Evolutionary conservation across 306 rosid species (phyloP).

Genomic region (Vigna reflexopilosa): DNA sequence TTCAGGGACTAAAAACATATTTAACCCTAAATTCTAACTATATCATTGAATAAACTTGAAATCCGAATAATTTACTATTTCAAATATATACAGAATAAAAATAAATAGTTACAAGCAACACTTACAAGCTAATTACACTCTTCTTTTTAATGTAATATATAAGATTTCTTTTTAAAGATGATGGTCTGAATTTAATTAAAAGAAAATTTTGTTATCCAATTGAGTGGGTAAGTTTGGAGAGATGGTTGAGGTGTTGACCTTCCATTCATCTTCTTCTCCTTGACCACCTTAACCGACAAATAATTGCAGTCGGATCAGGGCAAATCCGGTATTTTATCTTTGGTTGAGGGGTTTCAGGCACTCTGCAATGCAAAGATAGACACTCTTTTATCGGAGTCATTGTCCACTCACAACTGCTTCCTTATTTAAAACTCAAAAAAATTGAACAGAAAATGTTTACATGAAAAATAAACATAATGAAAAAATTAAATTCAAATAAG

Average conservation of each 20-base stretch:
- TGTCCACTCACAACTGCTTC: too few species aligned
- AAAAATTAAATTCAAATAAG: too few species aligned
- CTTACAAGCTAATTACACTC: constrained; percentile 21
- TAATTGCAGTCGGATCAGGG: constrained; percentile 81
- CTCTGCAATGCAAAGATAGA: constrained; percentile 56
- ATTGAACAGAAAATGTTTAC: too few species aligned
- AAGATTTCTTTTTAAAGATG: neutral
- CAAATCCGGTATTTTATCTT: constrained; percentile 79
- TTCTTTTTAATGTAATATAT: constrained; percentile 7
- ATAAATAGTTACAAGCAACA: neutral
- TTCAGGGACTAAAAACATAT: too few species aligned
- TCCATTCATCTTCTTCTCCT: constrained; percentile 55
- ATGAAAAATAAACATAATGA: too few species aligned
- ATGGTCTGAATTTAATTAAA: neutral
- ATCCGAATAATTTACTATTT: neutral
- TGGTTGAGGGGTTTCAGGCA: constrained; percentile 55
- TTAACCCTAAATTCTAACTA: too few species aligned
- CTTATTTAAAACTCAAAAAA: too few species aligned
- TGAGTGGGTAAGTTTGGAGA: neutral
- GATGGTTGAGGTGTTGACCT: constrained; percentile 23
- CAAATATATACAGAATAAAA: neutral
- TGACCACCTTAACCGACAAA: constrained; percentile 72
- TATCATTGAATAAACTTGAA: too few species aligned
- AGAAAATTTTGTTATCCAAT: constrained; percentile 3
- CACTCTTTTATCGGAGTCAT: neutral